Evolutionary conservation across 179 eudicot genomes (phyloP).

Genomic region (Beta lomatogona): DNA sequence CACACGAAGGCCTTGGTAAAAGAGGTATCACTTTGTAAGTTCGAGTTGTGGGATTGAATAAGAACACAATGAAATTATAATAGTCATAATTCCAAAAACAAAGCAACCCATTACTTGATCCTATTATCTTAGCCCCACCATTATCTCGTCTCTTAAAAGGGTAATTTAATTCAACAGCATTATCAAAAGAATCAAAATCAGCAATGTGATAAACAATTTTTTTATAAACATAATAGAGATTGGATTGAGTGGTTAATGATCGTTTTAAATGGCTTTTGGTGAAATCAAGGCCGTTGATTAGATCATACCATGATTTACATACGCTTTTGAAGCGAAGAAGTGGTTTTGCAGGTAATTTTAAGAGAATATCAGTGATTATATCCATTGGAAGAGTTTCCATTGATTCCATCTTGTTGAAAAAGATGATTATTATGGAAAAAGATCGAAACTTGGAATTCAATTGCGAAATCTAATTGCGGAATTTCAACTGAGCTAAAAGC

Average conservation of each 20-base stretch:
- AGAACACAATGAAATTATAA: neutral
- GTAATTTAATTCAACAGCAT: conserved; percentile 16
- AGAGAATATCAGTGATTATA: conserved; percentile 30
- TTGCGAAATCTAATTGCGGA: neutral
- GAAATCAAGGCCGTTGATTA: conserved; percentile 33
- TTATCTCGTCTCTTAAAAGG: conserved; percentile 8
- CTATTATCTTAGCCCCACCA: conserved; percentile 3
- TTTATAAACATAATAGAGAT: conserved; percentile 21
- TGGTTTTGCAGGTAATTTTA: conserved; percentile 32
- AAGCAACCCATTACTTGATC: conserved; percentile 37
- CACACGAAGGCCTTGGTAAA: neutral
- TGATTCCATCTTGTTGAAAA: neutral
- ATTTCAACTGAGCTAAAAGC: neutral
- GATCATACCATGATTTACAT: conserved; percentile 31
- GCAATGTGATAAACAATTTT: conserved; percentile 2
- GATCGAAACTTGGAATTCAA: neutral
- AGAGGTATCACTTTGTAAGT: conserved; percentile 16
- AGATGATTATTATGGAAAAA: neutral
- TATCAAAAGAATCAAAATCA: conserved; percentile 28
- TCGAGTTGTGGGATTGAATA: conserved; percentile 40
- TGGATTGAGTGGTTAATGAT: conserved; percentile 26
- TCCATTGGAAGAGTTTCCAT: conserved; percentile 24
- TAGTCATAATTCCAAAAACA: conserved; percentile 12
- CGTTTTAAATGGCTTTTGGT: conserved; percentile 27
- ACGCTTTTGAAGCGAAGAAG: conserved; percentile 40